phyloP scores from a whole-genome alignment of 2,329 filamentous ascomycete species.

The Microsporum ferrugineum region DNA sequence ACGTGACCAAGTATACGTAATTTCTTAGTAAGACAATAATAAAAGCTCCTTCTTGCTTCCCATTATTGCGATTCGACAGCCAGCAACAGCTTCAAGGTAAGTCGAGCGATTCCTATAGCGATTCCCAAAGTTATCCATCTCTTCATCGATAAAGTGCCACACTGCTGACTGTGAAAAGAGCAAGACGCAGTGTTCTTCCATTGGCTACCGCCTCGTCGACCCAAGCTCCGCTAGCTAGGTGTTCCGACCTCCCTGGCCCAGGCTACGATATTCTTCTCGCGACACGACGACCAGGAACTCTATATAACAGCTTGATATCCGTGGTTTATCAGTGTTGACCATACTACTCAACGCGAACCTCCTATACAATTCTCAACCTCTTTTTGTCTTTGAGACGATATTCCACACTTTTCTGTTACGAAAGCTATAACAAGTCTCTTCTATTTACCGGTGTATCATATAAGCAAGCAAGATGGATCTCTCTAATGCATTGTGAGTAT shows the following conservation, averaged over 20 bases:
- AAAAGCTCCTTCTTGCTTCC: neutral
- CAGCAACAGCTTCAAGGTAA: neutral
- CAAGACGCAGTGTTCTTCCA: neutral
- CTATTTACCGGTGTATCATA: neutral
- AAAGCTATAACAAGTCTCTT: neutral
- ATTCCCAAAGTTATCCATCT: neutral
- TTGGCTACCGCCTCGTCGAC: neutral
- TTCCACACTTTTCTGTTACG: neutral
- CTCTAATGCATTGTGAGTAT: conserved; percentile 76
- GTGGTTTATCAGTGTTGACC: neutral
- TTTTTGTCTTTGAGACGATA: neutral
- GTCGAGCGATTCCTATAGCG: neutral
- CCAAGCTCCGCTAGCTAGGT: neutral
- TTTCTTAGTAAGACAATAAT: neutral
- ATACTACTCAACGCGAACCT: neutral
- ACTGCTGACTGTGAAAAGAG: neutral
- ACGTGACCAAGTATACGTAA: neutral
- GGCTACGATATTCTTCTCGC: neutral
- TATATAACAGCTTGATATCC: neutral
- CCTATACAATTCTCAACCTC: neutral
- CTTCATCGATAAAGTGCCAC: neutral
- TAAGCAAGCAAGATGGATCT: conserved; percentile 60
- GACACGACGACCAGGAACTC: neutral
- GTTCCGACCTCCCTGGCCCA: neutral
- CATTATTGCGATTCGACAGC: neutral